Evolutionary conservation across 75 land plant species (phyloP).

Genomic region (Adiantum capillusveneris): DNA sequence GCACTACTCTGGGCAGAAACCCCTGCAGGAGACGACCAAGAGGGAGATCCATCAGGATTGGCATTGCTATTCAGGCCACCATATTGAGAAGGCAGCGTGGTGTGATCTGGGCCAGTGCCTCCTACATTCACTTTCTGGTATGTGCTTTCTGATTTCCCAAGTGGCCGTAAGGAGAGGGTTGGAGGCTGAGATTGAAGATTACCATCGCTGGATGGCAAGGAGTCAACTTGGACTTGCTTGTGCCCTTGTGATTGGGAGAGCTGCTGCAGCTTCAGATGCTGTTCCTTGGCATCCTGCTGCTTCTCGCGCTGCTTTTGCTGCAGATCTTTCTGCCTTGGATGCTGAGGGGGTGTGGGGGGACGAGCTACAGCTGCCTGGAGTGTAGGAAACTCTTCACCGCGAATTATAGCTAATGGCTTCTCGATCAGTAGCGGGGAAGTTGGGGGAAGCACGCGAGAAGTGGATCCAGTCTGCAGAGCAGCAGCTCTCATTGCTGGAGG

Average conservation of each 20-base stretch:
- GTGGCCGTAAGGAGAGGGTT: too few relatives aligned
- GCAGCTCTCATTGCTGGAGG: conserved; percentile 7
- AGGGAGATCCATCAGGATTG: too few relatives aligned
- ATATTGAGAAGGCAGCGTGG: too few relatives aligned
- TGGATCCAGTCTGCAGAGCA: not conserved
- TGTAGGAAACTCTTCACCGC: conserved; percentile 46
- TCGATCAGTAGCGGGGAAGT: not conserved
- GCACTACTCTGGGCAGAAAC: too few relatives aligned
- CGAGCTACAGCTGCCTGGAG: conserved; percentile 34
- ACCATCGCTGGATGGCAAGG: too few relatives aligned
- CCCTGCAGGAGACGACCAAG: too few relatives aligned
- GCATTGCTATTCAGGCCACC: too few relatives aligned
- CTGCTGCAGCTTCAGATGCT: conserved; percentile 26
- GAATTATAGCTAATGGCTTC: conserved; percentile 8
- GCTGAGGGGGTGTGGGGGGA: conserved; percentile 13
- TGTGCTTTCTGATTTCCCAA: too few relatives aligned
- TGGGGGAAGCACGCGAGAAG: not conserved
- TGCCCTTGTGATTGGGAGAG: conserved; percentile 6
- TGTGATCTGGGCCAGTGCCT: too few relatives aligned
- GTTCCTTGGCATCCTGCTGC: conserved; percentile 25
- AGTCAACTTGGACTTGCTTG: too few relatives aligned
- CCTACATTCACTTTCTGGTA: too few relatives aligned
- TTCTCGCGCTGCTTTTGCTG: conserved; percentile 28
- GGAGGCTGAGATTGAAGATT: too few relatives aligned
- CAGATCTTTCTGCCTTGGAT: conserved; percentile 21